Percentiles rank a stretch among this genome's conserved stretches.
Evolutionary conservation across 208 protist genomes (phyloP).

Genomic region (Balamuthia mandrillaris): DNA sequence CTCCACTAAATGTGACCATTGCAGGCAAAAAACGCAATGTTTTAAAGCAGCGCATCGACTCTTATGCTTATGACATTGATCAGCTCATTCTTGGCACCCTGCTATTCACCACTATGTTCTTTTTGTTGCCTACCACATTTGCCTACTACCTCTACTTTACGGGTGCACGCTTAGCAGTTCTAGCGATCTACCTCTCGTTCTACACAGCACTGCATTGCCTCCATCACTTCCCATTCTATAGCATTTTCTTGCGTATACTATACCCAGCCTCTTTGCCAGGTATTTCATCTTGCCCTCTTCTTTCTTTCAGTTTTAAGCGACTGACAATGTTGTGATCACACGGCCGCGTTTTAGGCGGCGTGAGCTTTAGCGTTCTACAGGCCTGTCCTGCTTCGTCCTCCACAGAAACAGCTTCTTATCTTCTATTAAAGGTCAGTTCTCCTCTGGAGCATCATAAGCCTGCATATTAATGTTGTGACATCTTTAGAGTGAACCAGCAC

Average conservation of each 20-base stretch:
- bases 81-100: constrained; percentile 86
- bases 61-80: constrained; percentile 78
- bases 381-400: too few species aligned
- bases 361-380: too few species aligned
- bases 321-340: too few species aligned
- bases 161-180: constrained; percentile 69
- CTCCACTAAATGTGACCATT: not conserved
- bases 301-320: too few species aligned
- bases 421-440: too few species aligned
- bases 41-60: constrained; percentile 83
- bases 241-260: constrained; percentile 12
- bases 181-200: constrained; percentile 68
- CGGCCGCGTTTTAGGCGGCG: too few species aligned
- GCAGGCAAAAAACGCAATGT: constrained; percentile 76
- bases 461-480: too few species aligned
- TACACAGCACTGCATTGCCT: constrained; percentile 23
- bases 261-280: constrained; percentile 37
- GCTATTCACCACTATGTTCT: constrained; percentile 81
- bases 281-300: not conserved
- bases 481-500: too few species aligned
- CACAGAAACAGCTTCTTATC: too few species aligned
- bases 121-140: constrained; percentile 84
- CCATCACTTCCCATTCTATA: constrained; percentile 46
- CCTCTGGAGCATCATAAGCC: too few species aligned
- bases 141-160: constrained; percentile 89